Percentiles rank a stretch among this genome's conserved stretches.
phyloP scores from a whole-genome alignment of 2,329 filamentous ascomycete species.

The Pestalotiopsis sp. region DNA sequence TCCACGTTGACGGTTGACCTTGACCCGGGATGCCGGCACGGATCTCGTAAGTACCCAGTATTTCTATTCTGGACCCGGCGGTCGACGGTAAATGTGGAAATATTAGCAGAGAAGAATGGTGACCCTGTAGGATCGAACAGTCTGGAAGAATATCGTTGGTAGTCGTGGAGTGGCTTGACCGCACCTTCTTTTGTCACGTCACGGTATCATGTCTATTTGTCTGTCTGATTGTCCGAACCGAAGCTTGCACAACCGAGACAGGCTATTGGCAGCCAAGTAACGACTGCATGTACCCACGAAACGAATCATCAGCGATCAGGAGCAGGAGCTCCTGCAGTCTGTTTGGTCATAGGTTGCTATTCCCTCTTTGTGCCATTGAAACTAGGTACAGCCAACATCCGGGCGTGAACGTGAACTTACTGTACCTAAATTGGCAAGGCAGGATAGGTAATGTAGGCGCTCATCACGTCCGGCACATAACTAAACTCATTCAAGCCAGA shows the following conservation, averaged over 20 bases:
- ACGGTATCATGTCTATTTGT: conserved; percentile 12
- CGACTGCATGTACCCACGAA: background rate
- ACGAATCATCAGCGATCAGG: background rate
- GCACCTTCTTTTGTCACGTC: conserved; percentile 16
- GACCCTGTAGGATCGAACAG: background rate
- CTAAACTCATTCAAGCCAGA: background rate
- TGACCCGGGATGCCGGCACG: background rate
- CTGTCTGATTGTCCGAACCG: background rate
- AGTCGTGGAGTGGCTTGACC: conserved; percentile 17
- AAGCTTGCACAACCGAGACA: background rate
- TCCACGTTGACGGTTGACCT: background rate
- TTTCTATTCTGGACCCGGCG: background rate
- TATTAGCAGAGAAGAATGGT: background rate
- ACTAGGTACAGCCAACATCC: background rate
- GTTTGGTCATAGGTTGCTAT: background rate
- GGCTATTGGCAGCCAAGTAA: background rate
- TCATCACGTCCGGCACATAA: background rate
- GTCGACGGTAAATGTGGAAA: background rate
- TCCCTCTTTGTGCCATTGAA: background rate
- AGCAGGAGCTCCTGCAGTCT: background rate
- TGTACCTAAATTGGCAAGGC: background rate
- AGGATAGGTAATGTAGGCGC: background rate
- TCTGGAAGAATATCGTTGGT: background rate
- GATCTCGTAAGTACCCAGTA: background rate
- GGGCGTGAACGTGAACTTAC: background rate